Evolutionary conservation across 345 rosid genomes (phyloP), one percentile per base, ranked within the genome.

Genomic region (Linum usitatissimum): DNA sequence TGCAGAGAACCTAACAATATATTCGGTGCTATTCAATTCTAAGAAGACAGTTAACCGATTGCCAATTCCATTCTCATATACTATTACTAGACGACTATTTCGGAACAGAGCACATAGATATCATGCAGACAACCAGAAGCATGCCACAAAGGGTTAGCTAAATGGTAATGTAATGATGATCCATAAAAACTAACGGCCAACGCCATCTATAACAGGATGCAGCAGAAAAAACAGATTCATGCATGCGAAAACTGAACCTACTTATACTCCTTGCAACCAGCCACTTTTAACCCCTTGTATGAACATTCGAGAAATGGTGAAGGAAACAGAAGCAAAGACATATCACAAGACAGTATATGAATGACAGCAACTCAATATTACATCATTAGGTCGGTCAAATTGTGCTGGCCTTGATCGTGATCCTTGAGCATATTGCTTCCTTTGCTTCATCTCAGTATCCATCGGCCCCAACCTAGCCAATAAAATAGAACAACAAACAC

Each of bases 401-500:
- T n/a, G 57, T 17, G 53, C 30, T 15, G 60, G 70, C 17, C 51
- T 73, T 9, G 17, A 15, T 3, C 51, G 63, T 59, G 62, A 64
- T 39, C 57, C 68, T 0, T 12, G 51, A 18, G 68, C 19, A 23
- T 9, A 10, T 36, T 65, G 38, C 62, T 65, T 77, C 61, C 76
- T 61, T 18, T 40, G 53, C 69, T 67, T 80, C 53, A 62, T 4
- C 60, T 73, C 45, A 0, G 53, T 15, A 56, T 75, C 40, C 79
- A 73, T 75, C 5, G 79, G 76, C 61, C 84, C 80, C 55, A 70
- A 59, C 84, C 84, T 80, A 60, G 28, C 17, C n/a, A 63, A 10
- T 53, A 48, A 51, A 36, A 68, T 30, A 70, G 45, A 0, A 3
- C 10, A 53, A 42, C 9, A 34, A 4, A 30, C 42, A 4, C 55